Base-by-base conservation (phyloP, 768 basidiomycete genomes). In the Kondoa malvinella region DNA sequence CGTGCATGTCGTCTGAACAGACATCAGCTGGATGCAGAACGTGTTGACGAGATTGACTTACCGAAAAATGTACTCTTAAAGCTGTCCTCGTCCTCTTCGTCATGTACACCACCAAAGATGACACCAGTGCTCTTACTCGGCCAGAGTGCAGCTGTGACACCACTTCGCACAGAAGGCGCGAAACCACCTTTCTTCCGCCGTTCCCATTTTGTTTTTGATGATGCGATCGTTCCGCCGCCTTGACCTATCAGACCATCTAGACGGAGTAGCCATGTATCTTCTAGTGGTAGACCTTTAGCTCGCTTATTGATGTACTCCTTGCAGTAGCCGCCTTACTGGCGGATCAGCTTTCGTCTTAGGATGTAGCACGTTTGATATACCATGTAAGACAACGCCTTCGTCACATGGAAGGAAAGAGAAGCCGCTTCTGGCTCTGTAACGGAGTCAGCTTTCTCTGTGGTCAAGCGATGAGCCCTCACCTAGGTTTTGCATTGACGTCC, bases 301-400 rank as follows among this genome's bases (percentile, higher is more conserved):
- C 87, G 84, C 74, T 89, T 89, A 1, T 89, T 89, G 74, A 92
- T 91, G 72, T 92, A 92, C 77, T 89, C 87, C 76, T 95, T 92
- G 75, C 86, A 89, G 75, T 94, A 94, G 0, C 92, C 92, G 14
- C 89, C 87, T 88, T n/a, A n/a, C n/a, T n/a, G 64, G 26, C 21
- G 25, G 16, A 21, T 62, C 3, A 30, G 58, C n/a, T n/a, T n/a
- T n/a, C n/a, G n/a, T n/a, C n/a, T n/a, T n/a, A n/a, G n/a, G 40
- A 50, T 50, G 8, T 50, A 50, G 34, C 1, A n/a, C 16, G 17
- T 8, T 3, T 1, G 17, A n/a, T 25, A 4, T 66, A 85, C 89
- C 91, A 72, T 90, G 85, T 2, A 95, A 74, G 4, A 92, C 73
- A 4, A 92, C 82, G 0, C 92, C 90, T 17, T 92, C 90, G 0